Evolutionary conservation across 805 yeast genomes (phyloP), one percentile per base, ranked within the genome.

Genomic region (Priceomyces carsonii): DNA sequence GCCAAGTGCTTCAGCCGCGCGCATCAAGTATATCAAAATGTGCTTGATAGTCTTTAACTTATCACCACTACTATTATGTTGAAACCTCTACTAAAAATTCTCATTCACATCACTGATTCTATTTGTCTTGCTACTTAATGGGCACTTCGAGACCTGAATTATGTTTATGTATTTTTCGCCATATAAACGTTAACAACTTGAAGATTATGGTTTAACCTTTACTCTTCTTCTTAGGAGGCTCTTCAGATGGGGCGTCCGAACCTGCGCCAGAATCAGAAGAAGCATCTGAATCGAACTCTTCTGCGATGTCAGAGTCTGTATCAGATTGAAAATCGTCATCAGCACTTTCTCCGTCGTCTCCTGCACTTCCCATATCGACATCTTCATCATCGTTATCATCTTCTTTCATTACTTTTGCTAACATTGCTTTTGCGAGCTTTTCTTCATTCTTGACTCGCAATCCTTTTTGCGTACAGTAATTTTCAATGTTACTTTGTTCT

Each of bases 401-500:
- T 33, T 68, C 80, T 26, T 77, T 85, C 55, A 88, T 71, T 5
- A 87, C 95, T 40, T 81, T 80, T 28, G 83, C 85, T 55, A 89
- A 66, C 69, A 85, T 73, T 32, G 81, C 81, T 62, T 89, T 88
- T 26, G 91, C 95, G 36, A 88, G 85, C 48, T 81, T 86, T 44
- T 89, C 90, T 53, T 91, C 98, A 56, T 90, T 90, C 67, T 82
- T 84, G 33, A 91, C 86, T 47, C 78, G 72, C 41, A 93, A 65
- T 38, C 84, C 85, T 72, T 87, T 89, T 32, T 83, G 79, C 48
- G 75, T 75, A 61, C 91, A 77, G 69, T 73, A 93, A 28, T 71
- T 71, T 57, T 91, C 95, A 40, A 93, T 70, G 2, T 77, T 65
- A 33, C 75, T 79, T 60, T 90, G 98, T 55, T 93, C 99, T 44